A percentile compares a stretch with the other conserved stretches of the same genome.
These are phyloP conservation scores for Aureobasidium sp. DNA, from an alignment of 2,329 filamentous ascomycete genomes.

Conservation along the genomic window DNA sequence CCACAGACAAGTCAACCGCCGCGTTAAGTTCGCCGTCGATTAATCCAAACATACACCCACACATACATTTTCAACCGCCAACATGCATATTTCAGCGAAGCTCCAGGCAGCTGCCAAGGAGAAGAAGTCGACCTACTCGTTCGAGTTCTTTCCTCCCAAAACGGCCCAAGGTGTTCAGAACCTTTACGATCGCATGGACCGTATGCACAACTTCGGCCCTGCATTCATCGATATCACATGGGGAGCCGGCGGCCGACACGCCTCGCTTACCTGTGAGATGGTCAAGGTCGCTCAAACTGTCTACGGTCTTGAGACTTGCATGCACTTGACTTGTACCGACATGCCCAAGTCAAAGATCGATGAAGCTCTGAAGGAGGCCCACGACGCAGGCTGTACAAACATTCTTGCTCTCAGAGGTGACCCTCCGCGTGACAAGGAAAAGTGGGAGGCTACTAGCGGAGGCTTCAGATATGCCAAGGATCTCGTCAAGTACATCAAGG, in stretches of 20 bases:
- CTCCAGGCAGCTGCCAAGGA: conserved; percentile 72
- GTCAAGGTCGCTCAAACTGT: conserved; percentile 91
- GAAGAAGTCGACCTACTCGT: conserved; percentile 85
- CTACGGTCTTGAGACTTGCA: conserved; percentile 94
- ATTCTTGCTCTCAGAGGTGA: conserved; percentile 91
- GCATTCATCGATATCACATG: conserved; percentile 98
- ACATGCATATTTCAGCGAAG: conserved; percentile 94
- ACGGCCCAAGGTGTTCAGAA: conserved; percentile 97
- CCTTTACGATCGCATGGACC: conserved; percentile 98
- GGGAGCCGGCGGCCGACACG: conserved; percentile 88
- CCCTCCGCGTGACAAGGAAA: conserved; percentile 85
- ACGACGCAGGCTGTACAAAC: conserved; percentile 94
- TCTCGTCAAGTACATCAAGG: conserved; percentile 74
- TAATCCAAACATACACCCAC: neutral
- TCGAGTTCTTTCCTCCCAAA: conserved; percentile 99
- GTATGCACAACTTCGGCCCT: conserved; percentile 90
- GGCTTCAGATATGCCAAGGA: conserved; percentile 91
- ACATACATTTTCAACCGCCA: conserved; percentile 30
- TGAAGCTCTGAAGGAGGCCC: conserved; percentile 76
- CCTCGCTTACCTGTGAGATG: conserved; percentile 94
- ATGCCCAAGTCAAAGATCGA: conserved; percentile 93
- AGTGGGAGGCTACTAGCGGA: conserved; percentile 81
- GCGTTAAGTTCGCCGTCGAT: conserved; percentile 1
- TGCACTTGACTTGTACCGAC: conserved; percentile 98
- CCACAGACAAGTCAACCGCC: neutral